Base-by-base conservation (phyloP, 1,139 yeast genomes). In the Pneumocystis wakefieldiae region DNA sequence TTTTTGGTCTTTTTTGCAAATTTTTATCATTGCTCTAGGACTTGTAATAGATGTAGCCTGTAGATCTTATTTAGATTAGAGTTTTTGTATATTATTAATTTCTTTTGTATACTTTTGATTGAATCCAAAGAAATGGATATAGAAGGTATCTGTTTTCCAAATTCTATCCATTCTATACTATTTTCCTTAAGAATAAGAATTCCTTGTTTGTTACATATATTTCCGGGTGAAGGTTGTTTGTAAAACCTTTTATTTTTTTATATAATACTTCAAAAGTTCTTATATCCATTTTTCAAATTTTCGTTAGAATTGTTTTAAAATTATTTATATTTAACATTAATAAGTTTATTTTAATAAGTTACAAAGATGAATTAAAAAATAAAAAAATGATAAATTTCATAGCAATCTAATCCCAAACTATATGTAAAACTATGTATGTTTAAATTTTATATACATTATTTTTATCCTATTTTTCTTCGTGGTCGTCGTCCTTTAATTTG, bases 1-100 rank as follows among this genome's bases (percentile, higher is more conserved):
- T 38, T 59, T 57, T 8, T 61, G 57, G 7, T 62, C 57, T 24
- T 60, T 63, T 29, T 61, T 63, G 55, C 58, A 39, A 35, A 63
- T 59, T 58, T 63, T 62, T 62, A 63, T 59, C 59, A 61, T 55
- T 12, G 61, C 58, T 15, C 55, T 39, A 8, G 64, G 64, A 14
- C 59, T 60, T n/a, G 62, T 62, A 6, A 59, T 62, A 3, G 65
- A 62, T 58, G 63, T 63, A 15, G 64, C 62, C 28, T 63, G 65
- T n/a, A 63, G 36, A 15, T 63, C 65, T 63, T 14, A 8, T 10
- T 6, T n/a, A 6, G 24, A n/a, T 62, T 48, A 62, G 59, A 58
- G 3, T 17, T 15, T 17, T 7, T 39, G 8, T n/a, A 38, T n/a
- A 29, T 8, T 15, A 48, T 28, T 38, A 35, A 8, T 14, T 17